A percentile compares a stretch with the other conserved stretches of the same genome.
Evolutionary conservation across 1,284 basidiomycete genomes (phyloP).

Genomic region (Fomitopsis betulina): DNA sequence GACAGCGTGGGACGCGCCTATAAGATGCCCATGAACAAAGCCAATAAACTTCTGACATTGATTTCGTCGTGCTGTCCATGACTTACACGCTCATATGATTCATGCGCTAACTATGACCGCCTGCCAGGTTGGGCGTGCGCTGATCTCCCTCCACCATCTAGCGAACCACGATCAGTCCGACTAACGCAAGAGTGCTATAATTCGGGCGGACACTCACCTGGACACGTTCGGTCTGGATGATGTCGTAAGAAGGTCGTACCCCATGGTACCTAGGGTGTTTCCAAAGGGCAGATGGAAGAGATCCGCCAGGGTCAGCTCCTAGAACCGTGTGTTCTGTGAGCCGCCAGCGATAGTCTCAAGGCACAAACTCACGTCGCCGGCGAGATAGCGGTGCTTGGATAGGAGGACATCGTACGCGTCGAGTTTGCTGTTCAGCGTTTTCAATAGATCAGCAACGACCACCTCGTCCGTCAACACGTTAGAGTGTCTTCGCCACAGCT

Average conservation of each 20-base stretch:
- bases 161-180: background rate
- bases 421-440: slow-evolving; percentile 32
- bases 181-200: background rate
- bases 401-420: slow-evolving; percentile 43
- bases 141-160: slow-evolving; percentile 34
- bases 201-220: slow-evolving; percentile 11
- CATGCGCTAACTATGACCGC: slow-evolving; percentile 24
- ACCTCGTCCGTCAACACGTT: slow-evolving; percentile 11
- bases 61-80: too few relatives aligned
- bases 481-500: background rate
- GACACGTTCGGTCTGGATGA: slow-evolving; percentile 24
- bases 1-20: too few relatives aligned
- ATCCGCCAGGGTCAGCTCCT: slow-evolving; percentile 45
- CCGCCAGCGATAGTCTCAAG: background rate
- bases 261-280: slow-evolving; percentile 11
- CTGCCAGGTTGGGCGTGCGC: slow-evolving; percentile 32
- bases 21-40: too few relatives aligned
- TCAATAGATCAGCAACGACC: slow-evolving; percentile 8
- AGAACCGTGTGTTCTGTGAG: background rate
- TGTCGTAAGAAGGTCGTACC: slow-evolving; percentile 14
- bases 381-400: slow-evolving; percentile 40
- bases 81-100: background rate
- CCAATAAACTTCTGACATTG: too few relatives aligned
- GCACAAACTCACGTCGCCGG: slow-evolving; percentile 36
- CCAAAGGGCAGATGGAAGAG: slow-evolving; percentile 48